A percentile compares a stretch with the other conserved stretches of the same genome.
Evolutionary conservation across 2,329 filamentous ascomycete genomes (phyloP).

Genomic region (Seiridium cupressi): DNA sequence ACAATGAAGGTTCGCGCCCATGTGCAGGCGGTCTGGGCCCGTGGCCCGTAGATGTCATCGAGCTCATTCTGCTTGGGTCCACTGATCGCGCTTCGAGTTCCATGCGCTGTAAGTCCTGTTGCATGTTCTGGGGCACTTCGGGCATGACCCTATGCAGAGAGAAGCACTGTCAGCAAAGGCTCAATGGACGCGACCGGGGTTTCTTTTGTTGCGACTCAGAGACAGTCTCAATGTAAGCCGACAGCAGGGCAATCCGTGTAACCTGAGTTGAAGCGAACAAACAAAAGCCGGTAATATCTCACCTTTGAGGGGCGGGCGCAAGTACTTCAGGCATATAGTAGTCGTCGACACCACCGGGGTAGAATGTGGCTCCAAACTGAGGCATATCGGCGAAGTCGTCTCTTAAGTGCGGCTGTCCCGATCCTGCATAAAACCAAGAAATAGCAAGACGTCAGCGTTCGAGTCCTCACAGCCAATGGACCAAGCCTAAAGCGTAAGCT

Average conservation of each 20-base stretch:
- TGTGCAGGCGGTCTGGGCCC: constrained; percentile 26
- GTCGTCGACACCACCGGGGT: constrained; percentile 57
- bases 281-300: constrained; percentile 21
- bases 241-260: too few species aligned
- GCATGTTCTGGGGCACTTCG: constrained; percentile 95
- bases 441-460: constrained; percentile 7
- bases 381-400: constrained; percentile 39
- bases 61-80: constrained; percentile 31
- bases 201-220: not conserved
- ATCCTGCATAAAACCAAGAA: constrained; percentile 28
- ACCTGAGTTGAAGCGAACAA: too few species aligned
- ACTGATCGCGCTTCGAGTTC: constrained; percentile 72
- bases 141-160: constrained; percentile 71
- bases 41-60: constrained; percentile 23
- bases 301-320: constrained; percentile 58
- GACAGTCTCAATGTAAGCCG: not conserved
- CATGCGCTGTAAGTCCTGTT: constrained; percentile 87
- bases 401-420: constrained; percentile 23
- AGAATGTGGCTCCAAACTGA: constrained; percentile 55
- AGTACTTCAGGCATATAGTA: constrained; percentile 61
- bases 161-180: constrained; percentile 1
- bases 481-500: constrained; percentile 1
- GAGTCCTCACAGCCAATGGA: constrained; percentile 5
- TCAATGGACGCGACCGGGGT: not conserved
- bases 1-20: constrained; percentile 43